These are phyloP conservation scores for Lotmaria passim DNA, from an alignment of 208 protist species.

Conservation along the genomic window DNA sequence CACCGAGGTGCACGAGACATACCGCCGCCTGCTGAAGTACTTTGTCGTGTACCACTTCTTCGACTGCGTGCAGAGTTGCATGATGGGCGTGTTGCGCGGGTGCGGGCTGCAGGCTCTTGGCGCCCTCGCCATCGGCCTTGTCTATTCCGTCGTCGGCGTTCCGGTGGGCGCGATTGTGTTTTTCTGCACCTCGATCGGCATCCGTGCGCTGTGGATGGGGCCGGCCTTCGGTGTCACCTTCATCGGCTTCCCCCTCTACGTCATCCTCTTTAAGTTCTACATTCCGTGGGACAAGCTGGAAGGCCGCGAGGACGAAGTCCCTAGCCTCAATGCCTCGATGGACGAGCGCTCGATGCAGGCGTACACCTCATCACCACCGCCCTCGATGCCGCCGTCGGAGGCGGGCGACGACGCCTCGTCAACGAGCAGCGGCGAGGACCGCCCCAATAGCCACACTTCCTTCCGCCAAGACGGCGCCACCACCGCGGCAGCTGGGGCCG, in stretches of 20 bases:
- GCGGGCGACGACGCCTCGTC: constrained; percentile 21
- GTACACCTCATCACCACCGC: constrained; percentile 14
- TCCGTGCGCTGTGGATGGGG: constrained; percentile 77
- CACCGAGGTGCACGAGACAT: constrained; percentile 36
- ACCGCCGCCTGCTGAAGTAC: constrained; percentile 40
- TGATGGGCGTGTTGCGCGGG: constrained; percentile 83
- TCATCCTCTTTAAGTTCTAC: constrained; percentile 66
- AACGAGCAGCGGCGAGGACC: constrained; percentile 2
- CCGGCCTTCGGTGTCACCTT: constrained; percentile 57
- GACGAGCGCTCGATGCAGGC: constrained; percentile 29
- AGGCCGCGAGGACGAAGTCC: constrained; percentile 35
- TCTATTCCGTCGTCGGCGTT: constrained; percentile 79
- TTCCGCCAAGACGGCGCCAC: constrained; percentile 6
- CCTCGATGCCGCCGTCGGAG: constrained; percentile 11
- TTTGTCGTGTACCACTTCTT: constrained; percentile 74
- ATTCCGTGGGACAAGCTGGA: constrained; percentile 67
- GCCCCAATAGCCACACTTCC: neutral
- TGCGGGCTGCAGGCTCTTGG: constrained; percentile 74
- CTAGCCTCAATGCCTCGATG: constrained; percentile 35
- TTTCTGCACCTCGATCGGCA: constrained; percentile 55
- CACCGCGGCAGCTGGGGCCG: too few species aligned
- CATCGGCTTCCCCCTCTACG: constrained; percentile 70
- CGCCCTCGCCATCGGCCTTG: constrained; percentile 60
- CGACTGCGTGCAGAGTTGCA: constrained; percentile 74
- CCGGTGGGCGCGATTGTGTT: constrained; percentile 70